These are phyloP conservation scores for Fusarium decemcellulare DNA, from an alignment of 2,329 filamentous ascomycete genomes.

Conservation along the genomic window DNA sequence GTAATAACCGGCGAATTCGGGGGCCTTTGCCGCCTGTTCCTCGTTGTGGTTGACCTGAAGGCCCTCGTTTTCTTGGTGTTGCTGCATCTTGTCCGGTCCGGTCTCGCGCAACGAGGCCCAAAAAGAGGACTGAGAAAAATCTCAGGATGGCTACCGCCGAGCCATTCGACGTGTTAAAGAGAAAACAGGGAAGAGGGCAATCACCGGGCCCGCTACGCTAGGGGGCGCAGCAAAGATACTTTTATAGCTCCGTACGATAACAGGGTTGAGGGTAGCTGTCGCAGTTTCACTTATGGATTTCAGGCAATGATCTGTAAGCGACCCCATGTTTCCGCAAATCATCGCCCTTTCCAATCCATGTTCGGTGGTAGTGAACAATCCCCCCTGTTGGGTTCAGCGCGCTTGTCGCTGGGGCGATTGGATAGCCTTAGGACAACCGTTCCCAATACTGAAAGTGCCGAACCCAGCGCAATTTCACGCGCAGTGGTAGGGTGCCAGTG, in stretches of 20 bases:
- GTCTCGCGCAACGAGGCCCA: neutral
- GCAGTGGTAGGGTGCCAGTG: neutral
- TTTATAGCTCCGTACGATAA: constrained; percentile 25
- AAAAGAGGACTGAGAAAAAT: neutral
- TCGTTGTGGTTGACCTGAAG: constrained; percentile 31
- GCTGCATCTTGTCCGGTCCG: constrained; percentile 23
- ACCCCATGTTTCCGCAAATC: constrained; percentile 32
- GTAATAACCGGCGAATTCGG: constrained; percentile 21
- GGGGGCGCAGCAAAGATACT: constrained; percentile 9
- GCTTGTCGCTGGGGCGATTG: constrained; percentile 1
- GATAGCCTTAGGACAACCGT: neutral
- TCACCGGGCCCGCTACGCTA: neutral
- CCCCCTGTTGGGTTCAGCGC: constrained; percentile 17
- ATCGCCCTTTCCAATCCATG: constrained; percentile 2
- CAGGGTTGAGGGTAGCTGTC: constrained; percentile 5
- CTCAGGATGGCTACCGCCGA: neutral
- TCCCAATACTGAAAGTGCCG: neutral
- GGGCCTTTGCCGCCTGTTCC: constrained; percentile 31
- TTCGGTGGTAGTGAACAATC: neutral
- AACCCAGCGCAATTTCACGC: neutral
- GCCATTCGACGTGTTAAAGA: neutral
- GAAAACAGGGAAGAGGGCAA: constrained; percentile 4
- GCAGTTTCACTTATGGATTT: constrained; percentile 23
- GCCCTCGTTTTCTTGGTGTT: constrained; percentile 32
- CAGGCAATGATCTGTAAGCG: constrained; percentile 32